Evolutionary conservation across 1,284 basidiomycete species (phyloP), one percentile per base, ranked within the genome.

Genomic region (Malassezia brasiliensis): DNA sequence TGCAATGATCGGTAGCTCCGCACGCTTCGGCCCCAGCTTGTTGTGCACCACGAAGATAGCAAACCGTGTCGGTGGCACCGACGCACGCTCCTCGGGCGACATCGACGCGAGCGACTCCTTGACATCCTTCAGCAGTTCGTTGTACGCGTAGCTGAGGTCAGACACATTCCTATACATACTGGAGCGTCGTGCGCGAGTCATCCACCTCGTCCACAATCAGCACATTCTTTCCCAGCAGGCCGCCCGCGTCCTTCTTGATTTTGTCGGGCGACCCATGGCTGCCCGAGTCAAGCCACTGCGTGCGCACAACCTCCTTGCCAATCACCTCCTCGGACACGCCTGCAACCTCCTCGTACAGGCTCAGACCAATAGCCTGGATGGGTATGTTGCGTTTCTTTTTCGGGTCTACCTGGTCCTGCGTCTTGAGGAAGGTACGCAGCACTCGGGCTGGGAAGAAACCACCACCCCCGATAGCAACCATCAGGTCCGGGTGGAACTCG

Each of bases 11-110:
- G 72, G 72, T 28, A 74, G 63, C 8, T 59, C 57, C 14, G 71
- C 72, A 15, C 66, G 62, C 63, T 74, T 74, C 25, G 60, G 63
- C 14, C 63, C 64, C 11, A 48, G 45, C 63, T 69, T 68, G 64
- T 74, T 74, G 63, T 74, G 66, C 15, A 74, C 72, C 35, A 74
- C 72, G 59, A 73, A 73, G 60, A 72, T 70, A 38, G 68, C 68
- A 49, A 72, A 72, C n/a, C 66, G 64, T 17, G 72, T 74, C 10
- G 70, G 69, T 1, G 66, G 61, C 11, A 73, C 61, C 41, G 54
- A 48, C 11, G 55, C 49, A 3, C 67, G 65, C 51, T 70, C 67
- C 20, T 68, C 66, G 5, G 58, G 40, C 1, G 61, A 50, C 12
- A 72, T 64, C 46, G 63, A 60, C 40, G 54, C 63, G 25, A 73